These are phyloP conservation scores for Phytophthora pistaciae DNA, from an alignment of 352 stramenopile species.

Conservation along the genomic window DNA sequence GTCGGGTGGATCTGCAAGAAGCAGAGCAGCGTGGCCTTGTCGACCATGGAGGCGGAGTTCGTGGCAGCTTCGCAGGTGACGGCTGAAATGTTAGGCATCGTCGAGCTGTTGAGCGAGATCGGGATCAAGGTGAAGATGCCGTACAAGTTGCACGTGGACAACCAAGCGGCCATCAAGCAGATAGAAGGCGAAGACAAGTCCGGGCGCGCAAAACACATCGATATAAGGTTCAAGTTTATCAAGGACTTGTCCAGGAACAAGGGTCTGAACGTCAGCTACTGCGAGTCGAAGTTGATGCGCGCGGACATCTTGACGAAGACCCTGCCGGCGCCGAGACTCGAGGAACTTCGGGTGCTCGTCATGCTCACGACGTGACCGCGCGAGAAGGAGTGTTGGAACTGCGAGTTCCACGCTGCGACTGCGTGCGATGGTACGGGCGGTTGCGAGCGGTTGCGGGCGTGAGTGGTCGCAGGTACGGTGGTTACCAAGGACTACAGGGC, in stretches of 20 bases:
- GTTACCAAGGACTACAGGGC: background rate
- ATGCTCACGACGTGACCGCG: background rate
- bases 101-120: conserved; percentile 6
- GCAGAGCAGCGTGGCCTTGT: conserved; percentile 28
- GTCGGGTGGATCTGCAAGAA: conserved; percentile 32
- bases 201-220: conserved; percentile 13
- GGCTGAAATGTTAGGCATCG: conserved; percentile 21
- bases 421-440: background rate
- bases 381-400: background rate
- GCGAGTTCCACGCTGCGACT: background rate
- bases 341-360: background rate
- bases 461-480: background rate
- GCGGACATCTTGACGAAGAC: conserved; percentile 25
- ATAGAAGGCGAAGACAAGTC: conserved; percentile 10
- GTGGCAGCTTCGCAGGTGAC: conserved; percentile 15
- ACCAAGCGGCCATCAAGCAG: conserved; percentile 24
- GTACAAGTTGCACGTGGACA: conserved; percentile 15
- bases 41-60: conserved; percentile 35
- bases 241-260: conserved; percentile 12
- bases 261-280: conserved; percentile 7
- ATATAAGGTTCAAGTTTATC: conserved; percentile 21
- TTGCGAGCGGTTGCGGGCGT: background rate
- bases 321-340: conserved; percentile 6
- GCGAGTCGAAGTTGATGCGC: conserved; percentile 6
- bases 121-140: background rate